Conservation (phyloP, 108 stramenopile species). For the Conticribra weissflogii region DNA sequence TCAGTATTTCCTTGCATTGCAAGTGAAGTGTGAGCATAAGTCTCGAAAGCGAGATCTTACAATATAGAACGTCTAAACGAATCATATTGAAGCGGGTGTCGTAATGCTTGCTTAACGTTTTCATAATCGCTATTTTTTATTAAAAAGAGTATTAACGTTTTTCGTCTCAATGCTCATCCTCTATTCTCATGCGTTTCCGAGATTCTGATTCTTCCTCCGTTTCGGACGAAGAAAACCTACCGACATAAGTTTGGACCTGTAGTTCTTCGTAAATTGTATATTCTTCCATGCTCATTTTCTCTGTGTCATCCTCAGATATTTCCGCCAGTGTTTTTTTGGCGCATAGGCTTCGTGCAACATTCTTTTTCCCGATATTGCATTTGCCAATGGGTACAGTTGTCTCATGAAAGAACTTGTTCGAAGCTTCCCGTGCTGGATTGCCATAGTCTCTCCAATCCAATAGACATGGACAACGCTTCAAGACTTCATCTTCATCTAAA, state of each 20-base stretch:
- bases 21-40: too few species aligned
- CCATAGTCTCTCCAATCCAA: slow-evolving; percentile 65
- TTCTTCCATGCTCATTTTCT: slow-evolving; percentile 53
- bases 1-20: too few species aligned
- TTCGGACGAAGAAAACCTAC: too few species aligned
- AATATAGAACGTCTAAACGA: too few species aligned
- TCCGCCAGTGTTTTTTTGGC: slow-evolving; percentile 48
- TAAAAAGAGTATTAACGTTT: too few species aligned
- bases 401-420: slow-evolving; percentile 59
- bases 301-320: slow-evolving; percentile 51
- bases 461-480: slow-evolving; percentile 30
- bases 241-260: slow-evolving; percentile 71
- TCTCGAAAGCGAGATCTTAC: too few species aligned
- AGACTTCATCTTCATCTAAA: slow-evolving; percentile 5
- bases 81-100: too few species aligned
- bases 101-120: too few species aligned
- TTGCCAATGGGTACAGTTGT: slow-evolving; percentile 41
- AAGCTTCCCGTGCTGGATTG: slow-evolving; percentile 49
- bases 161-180: too few species aligned
- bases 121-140: too few species aligned
- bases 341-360: background rate
- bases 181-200: too few species aligned
- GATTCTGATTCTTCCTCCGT: too few species aligned
- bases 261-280: slow-evolving; percentile 64
- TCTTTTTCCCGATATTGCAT: slow-evolving; percentile 1